Base-by-base conservation (phyloP, 2,329 filamentous ascomycete genomes). In the Helotiales sp. region DNA sequence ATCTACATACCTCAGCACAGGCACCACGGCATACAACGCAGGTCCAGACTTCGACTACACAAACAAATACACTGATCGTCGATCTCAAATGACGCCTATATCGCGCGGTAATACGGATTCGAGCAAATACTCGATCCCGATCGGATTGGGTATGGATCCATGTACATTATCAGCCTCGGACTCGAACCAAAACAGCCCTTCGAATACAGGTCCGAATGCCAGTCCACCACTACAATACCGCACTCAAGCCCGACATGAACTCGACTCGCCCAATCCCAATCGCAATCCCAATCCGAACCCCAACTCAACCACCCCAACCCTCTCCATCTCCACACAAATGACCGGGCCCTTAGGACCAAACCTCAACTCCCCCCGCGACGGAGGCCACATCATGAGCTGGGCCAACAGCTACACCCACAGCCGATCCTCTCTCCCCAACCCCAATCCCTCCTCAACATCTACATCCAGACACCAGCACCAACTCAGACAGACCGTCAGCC, bases 121-220 rank as follows among this genome's bases (percentile, higher is more conserved):
- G 11, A 52, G 55, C n/a, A 69, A 65, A 8, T 69, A 71, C 59
- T 68, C 45, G 17, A 71, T 71, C 24, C 71, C 71, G 13, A 73
- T 74, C 55, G 71, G 72, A 5, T 66, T 73, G 2, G 71, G 71
- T n/a, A 45, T 73, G 47, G 59, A 65, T 6, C 43, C 43, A 26
- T 22, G 7, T 28, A 43, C 37, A 37, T 17, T 32, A 3, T 17
- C 7, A 30, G 10, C 24, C 26, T 22, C 28, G 6, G 6, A 22
- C 4, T n/a, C 7, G 8, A 49, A 49, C 26, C 11, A 22, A 26
- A 24, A 49, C 22, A 26, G 10, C 24, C 10, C 3, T 13, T 3
- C 3, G 28, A 59, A 20, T 37, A 26, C 32, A 37, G 37, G 28
- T 8, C 34, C 6, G 11, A 45, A 57, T 11, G 13, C 30, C 43